Evolutionary conservation across 805 yeast genomes (phyloP).

Genomic region (Scheffersomyces stipitis): DNA sequence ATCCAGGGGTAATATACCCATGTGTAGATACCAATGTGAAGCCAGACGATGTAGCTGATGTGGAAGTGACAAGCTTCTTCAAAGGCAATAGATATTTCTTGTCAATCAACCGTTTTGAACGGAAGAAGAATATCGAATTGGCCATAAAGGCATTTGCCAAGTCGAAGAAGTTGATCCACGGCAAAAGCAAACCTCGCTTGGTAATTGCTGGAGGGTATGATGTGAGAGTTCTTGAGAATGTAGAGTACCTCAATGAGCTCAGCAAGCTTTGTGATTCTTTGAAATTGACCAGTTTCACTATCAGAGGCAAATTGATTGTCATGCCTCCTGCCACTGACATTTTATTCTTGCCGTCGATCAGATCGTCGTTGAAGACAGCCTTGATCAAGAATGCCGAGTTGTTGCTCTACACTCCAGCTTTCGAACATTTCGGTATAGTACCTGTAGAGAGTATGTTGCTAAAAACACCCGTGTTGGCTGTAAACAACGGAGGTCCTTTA

Average conservation of each 20-base stretch:
- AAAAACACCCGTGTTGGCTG: slow-evolving; percentile 82
- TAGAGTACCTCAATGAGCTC: slow-evolving; percentile 64
- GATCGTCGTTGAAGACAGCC: slow-evolving; percentile 60
- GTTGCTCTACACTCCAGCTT: slow-evolving; percentile 83
- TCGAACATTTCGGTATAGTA: slow-evolving; percentile 96
- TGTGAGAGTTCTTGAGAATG: slow-evolving; percentile 70
- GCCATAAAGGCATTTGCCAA: slow-evolving; percentile 69
- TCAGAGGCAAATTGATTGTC: slow-evolving; percentile 37
- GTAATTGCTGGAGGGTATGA: slow-evolving; percentile 94
- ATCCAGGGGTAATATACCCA: slow-evolving; percentile 67
- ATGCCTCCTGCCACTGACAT: slow-evolving; percentile 46
- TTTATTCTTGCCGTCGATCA: slow-evolving; percentile 78
- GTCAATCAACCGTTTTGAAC: slow-evolving; percentile 86
- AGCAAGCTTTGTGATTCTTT: slow-evolving; percentile 46
- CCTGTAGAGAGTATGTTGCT: slow-evolving; percentile 93
- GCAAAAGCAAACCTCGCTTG: slow-evolving; percentile 43
- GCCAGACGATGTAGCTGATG: slow-evolving; percentile 20
- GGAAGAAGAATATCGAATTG: slow-evolving; percentile 76
- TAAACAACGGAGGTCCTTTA: slow-evolving; percentile 87
- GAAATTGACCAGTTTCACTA: slow-evolving; percentile 44
- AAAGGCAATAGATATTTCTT: slow-evolving; percentile 48
- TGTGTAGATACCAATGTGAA: slow-evolving; percentile 58
- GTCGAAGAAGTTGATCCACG: slow-evolving; percentile 32
- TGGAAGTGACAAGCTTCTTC: slow-evolving; percentile 36
- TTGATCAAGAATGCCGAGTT: slow-evolving; percentile 58